These are phyloP conservation scores for Centaurea solstitialis DNA, from an alignment of 129 eudicot species.

Conservation along the genomic window DNA sequence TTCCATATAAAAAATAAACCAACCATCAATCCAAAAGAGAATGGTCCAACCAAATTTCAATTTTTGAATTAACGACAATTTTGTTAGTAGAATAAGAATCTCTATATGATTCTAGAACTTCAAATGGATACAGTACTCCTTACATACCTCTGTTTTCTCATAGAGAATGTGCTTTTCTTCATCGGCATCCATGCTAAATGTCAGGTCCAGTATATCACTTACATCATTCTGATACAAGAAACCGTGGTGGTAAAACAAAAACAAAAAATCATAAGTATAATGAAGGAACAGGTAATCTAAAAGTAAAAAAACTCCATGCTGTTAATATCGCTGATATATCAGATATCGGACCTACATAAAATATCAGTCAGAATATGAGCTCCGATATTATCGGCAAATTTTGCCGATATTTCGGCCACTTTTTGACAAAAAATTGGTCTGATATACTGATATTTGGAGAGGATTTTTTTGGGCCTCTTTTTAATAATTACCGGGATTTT, in stretches of 20 bases:
- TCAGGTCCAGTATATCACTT: slow-evolving; percentile 87
- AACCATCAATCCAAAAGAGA: not conserved
- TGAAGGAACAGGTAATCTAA: not conserved
- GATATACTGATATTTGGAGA: too few species aligned
- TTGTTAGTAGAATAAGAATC: not conserved
- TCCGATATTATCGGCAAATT: too few species aligned
- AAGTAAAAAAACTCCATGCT: not conserved
- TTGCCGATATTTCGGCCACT: too few species aligned
- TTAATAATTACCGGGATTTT: too few species aligned
- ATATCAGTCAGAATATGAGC: too few species aligned
- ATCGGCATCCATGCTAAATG: slow-evolving; percentile 99
- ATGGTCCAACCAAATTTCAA: not conserved
- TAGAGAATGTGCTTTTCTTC: slow-evolving; percentile 97
- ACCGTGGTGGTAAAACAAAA: not conserved
- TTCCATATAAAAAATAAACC: not conserved
- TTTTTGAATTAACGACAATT: not conserved
- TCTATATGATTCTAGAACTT: not conserved
- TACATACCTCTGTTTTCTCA: slow-evolving; percentile 88
- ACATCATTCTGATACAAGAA: slow-evolving; percentile 78
- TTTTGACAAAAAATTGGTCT: too few species aligned
- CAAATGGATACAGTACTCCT: not conserved
- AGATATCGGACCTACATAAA: too few species aligned
- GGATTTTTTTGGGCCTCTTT: too few species aligned
- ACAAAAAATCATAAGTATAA: not conserved
- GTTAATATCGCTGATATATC: too few species aligned